Evolutionary conservation across 2,329 filamentous ascomycete genomes (phyloP), one percentile per base, ranked within the genome.

Genomic region (Trichoderma arundinaceum): DNA sequence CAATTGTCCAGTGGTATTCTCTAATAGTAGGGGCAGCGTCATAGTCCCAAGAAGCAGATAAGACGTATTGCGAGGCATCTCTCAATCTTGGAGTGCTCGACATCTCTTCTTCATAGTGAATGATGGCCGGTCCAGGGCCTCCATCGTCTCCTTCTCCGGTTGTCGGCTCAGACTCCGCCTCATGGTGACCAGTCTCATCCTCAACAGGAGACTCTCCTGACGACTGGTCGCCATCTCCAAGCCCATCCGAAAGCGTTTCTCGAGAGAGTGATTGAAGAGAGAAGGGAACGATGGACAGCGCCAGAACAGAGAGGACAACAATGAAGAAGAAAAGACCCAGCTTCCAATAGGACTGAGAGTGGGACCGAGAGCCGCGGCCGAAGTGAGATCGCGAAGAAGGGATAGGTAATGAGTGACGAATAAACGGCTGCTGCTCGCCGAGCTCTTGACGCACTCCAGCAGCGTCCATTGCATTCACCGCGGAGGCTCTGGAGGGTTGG

Each of bases 1-100:
- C 73, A 35, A 91, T 83, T 0, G 78, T 84, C 87, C 88, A 91
- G 67, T 82, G 77, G 71, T 87, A 88, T 68, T 85, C 82, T 69
- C 88, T 81, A 2, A 79, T 81, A 15, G 79, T 81, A 0, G 83
- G 80, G 3, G 79, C 69, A 0, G 84, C 81, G 17, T 78, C 52
- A 67, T 82, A 81, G 66, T 89, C 76, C 89, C 89, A 91, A 1
- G 77, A 69, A 0, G 80, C 72, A 58, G 84, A 78, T 15, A 92
- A 78, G 4, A 87, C 74, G 67, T 91, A 90, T 57, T 88, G 84
- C 0, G 77, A 75, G 1, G 77, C 22, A 28, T 76, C 63, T 48
- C 78, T 73, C 8, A 79, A 68, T 2, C 65, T 71, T 0, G 78
- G 69, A 0, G 32, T 33, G 9, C 38, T 19, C 0, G 74, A 70